Base-by-base conservation (phyloP, 1,284 basidiomycete species). In the Puccinia triticina region DNA sequence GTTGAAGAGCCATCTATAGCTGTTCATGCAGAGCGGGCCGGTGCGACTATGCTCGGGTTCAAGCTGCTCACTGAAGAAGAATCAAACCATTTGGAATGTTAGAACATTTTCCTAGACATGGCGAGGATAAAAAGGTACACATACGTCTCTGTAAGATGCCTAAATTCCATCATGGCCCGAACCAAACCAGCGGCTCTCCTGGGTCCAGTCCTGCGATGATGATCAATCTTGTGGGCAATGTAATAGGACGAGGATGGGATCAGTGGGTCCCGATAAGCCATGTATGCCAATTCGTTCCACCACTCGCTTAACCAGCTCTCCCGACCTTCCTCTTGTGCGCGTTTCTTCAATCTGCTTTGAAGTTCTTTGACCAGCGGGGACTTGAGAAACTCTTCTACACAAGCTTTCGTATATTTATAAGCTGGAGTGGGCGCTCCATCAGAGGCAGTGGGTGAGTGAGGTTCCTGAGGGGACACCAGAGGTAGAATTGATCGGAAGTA, bases 1-100 rank as follows among this genome's bases (percentile, higher is more conserved):
- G 88, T 98, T 97, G 91, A 99, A 98, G 90, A 95, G 90, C 92
- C 94, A 96, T 87, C 94, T 92, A 91, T 96, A 98, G n/a, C 94
- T 95, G 2, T 90, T 90, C 93, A 96, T 96, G 88, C 93, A 93
- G 23, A 99, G 89, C 0, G 96, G 94, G 23, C 90, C 89, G 0
- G 91, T 91, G 78, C 92, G 92, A 69, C 93, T 91, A 88, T 92
- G 95, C 86, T 99, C 96, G 1, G 96, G 96, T 86, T 95, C 94
- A 26, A 99, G 91, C 82, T 90, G 89, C 84, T 93, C 91, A 84
- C 93, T 94, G 83, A 34, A 10, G 69, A 71, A n/a, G 77, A 82
- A 53, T 66, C 16, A 29, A 29, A 43, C 40, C 40, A 43, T 43
- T 43, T 43, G 4, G 40, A 12, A 12, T 43, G 4, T 43, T 43